Conservation (phyloP, 176 grass and related monocot species). For the Triticum urartu region DNA sequence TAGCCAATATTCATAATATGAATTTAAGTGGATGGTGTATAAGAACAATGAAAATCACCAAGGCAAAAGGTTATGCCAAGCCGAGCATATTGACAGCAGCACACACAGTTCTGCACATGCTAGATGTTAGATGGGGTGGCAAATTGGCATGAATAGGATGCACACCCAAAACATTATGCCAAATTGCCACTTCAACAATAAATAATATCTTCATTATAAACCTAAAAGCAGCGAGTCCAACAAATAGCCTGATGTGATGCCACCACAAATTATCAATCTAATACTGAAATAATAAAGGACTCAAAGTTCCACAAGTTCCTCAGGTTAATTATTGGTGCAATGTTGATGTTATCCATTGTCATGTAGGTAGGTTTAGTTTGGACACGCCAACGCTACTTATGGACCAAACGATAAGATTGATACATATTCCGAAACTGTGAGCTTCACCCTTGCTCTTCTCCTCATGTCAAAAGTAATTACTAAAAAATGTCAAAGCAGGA, state of each 20-base stretch:
- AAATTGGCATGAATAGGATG: background rate
- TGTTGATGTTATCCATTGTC: background rate
- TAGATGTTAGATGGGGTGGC: background rate
- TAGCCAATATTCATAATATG: background rate
- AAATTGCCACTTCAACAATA: constrained; percentile 8
- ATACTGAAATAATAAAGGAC: background rate
- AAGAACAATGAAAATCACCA: constrained; percentile 9
- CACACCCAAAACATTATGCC: background rate
- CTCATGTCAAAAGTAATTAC: background rate
- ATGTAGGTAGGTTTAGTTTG: constrained; percentile 11
- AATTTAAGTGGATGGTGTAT: background rate
- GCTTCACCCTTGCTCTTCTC: background rate
- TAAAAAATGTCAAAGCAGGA: background rate
- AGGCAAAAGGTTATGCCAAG: constrained; percentile 1
- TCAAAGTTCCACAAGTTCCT: background rate
- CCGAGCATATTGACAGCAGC: background rate
- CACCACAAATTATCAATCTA: background rate
- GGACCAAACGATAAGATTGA: constrained; percentile 3
- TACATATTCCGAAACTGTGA: background rate
- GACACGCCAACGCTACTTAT: background rate
- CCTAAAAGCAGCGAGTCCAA: background rate
- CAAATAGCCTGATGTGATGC: background rate
- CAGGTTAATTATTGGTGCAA: constrained; percentile 1
- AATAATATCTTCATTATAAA: background rate
- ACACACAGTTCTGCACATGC: background rate